Percentiles rank a stretch among this genome's conserved stretches.
Conservation (phyloP, 2,329 filamentous ascomycete species). For the Fusarium sp. region DNA sequence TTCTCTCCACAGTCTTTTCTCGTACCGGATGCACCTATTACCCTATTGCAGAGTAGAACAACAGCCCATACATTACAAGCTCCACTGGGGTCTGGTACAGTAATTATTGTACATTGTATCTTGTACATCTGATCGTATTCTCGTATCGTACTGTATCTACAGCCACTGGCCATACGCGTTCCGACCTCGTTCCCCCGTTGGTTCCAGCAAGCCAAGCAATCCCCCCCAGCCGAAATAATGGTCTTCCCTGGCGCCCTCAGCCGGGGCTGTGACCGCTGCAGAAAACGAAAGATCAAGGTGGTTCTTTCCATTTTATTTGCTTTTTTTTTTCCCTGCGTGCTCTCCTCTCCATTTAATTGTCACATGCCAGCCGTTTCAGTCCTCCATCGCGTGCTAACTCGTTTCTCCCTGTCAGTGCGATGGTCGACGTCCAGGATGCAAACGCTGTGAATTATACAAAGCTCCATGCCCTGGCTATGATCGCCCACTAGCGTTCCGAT, state of each 20-base stretch:
- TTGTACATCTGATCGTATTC: neutral
- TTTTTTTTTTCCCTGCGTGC: too few species aligned
- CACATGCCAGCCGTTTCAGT: neutral
- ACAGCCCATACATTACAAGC: neutral
- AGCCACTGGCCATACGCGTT: neutral
- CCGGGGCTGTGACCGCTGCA: conserved; percentile 26
- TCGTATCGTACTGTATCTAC: neutral
- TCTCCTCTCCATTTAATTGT: neutral
- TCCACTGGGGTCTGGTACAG: conserved; percentile 5
- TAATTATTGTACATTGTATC: neutral
- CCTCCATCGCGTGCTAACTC: neutral
- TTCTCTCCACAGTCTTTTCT: conserved; percentile 8
- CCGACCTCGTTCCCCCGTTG: neutral
- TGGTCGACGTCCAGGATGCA: conserved; percentile 28
- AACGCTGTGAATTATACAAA: conserved; percentile 32
- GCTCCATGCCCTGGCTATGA: conserved; percentile 34
- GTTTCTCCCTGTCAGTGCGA: conserved; percentile 18
- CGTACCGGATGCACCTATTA: neutral
- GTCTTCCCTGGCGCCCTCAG: conserved; percentile 32
- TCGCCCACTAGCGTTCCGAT: conserved; percentile 31
- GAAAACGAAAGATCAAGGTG: conserved; percentile 34
- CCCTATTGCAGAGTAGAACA: neutral
- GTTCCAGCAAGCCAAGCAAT: neutral
- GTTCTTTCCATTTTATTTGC: neutral
- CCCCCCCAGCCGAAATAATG: conserved; percentile 2